Evolutionary conservation across 768 basidiomycete species (phyloP).

Genomic region (Pleurotus giganteus): DNA sequence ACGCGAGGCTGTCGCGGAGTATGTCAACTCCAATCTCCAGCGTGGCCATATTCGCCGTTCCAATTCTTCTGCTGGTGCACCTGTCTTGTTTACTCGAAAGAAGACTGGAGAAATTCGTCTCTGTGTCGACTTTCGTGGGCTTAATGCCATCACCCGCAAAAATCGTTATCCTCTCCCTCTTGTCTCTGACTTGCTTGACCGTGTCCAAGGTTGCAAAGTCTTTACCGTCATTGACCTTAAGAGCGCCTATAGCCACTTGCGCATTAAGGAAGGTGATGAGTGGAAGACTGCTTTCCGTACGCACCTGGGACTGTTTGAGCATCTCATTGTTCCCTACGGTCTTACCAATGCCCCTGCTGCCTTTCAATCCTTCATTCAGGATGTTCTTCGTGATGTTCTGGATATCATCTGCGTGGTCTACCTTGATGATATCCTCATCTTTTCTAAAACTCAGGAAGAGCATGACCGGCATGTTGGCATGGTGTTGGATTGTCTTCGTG

Average conservation of each 20-base stretch:
- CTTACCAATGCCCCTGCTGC: not conserved
- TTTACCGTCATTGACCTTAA: constrained; percentile 2
- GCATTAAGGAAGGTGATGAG: not conserved
- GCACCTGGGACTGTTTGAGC: not conserved
- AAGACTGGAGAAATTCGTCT: constrained; percentile 19
- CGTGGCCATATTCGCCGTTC: constrained; percentile 23
- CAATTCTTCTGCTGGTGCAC: constrained; percentile 11
- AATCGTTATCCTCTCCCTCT: constrained; percentile 13
- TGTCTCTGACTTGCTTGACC: constrained; percentile 3
- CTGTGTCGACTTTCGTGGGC: constrained; percentile 10
- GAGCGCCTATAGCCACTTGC: not conserved
- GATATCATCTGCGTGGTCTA: constrained; percentile 34
- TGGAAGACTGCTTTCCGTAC: constrained; percentile 19
- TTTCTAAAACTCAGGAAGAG: constrained; percentile 33
- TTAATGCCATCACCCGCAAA: constrained; percentile 2
- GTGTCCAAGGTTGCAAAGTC: not conserved
- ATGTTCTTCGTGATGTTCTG: constrained; percentile 24
- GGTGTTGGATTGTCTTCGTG: too few relatives aligned
- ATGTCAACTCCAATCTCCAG: constrained; percentile 21
- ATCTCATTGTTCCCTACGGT: not conserved
- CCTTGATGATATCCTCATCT: constrained; percentile 31
- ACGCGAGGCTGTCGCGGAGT: constrained; percentile 19
- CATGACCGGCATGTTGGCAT: constrained; percentile 45
- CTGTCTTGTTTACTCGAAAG: constrained; percentile 16
- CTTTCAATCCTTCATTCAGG: constrained; percentile 2